phyloP scores from a whole-genome alignment of 2,329 filamentous ascomycete genomes.

The Fusarium sp. region DNA sequence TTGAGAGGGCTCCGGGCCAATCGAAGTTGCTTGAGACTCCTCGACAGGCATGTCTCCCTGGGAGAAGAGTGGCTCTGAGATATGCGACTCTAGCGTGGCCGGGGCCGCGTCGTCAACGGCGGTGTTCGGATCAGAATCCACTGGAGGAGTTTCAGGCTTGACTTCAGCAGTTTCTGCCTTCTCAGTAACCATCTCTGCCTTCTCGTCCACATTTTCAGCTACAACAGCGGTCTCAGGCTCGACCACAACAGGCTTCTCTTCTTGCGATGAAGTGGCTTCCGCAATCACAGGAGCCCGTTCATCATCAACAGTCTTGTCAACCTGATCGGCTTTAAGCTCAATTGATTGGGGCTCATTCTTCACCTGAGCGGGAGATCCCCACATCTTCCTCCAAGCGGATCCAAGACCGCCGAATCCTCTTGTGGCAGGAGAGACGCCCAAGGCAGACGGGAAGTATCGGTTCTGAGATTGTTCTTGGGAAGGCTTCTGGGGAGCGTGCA shows the following conservation, averaged over 20 bases:
- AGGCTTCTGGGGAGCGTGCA: constrained; percentile 6
- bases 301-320: background rate
- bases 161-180: constrained; percentile 1
- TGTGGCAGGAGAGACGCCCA: constrained; percentile 29
- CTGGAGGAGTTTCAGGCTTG: constrained; percentile 3
- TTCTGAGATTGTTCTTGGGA: constrained; percentile 21
- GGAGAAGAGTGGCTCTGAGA: constrained; percentile 48
- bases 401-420: constrained; percentile 24
- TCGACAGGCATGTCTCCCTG: constrained; percentile 43
- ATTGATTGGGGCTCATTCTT: background rate
- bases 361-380: constrained; percentile 28
- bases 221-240: constrained; percentile 6
- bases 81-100: constrained; percentile 30
- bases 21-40: constrained; percentile 37
- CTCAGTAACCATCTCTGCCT: background rate
- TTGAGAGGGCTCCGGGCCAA: constrained; percentile 38
- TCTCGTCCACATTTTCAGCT: constrained; percentile 5
- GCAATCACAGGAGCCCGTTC: background rate
- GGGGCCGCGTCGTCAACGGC: constrained; percentile 1
- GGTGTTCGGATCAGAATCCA: background rate
- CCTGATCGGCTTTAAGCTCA: background rate
- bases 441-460: constrained; percentile 37
- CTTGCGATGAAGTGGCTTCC: background rate
- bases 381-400: constrained; percentile 33
- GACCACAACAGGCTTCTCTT: background rate